phyloP scores from a whole-genome alignment of 169 alveolate species.

The Cryptosporidium baileyi region DNA sequence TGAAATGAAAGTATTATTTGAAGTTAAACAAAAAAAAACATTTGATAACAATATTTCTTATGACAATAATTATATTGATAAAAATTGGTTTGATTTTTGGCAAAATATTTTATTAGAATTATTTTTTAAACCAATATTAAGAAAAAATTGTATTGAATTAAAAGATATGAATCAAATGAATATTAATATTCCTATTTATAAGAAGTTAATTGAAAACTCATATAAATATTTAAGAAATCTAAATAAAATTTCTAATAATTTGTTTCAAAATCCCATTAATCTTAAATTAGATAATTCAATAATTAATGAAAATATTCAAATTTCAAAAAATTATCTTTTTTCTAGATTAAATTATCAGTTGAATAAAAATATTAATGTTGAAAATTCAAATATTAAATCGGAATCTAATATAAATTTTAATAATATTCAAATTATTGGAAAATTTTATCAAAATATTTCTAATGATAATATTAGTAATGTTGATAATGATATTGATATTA shows the following conservation, averaged over 20 bases:
- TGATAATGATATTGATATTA: background rate
- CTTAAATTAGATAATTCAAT: background rate
- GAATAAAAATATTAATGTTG: no score
- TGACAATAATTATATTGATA: background rate
- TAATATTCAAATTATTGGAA: background rate
- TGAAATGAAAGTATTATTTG: background rate
- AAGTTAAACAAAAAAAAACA: background rate
- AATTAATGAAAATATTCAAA: no score
- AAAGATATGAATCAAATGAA: conserved; percentile 19
- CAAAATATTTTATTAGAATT: background rate
- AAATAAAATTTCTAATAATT: background rate
- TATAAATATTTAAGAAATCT: background rate
- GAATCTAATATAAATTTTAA: background rate
- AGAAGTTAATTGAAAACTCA: background rate
- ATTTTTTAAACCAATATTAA: conserved; percentile 3
- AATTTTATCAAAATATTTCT: no score
- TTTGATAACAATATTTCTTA: background rate
- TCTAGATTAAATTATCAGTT: background rate
- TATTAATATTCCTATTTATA: background rate
- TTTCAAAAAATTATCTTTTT: background rate
- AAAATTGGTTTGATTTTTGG: conserved; percentile 1
- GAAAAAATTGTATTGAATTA: conserved; percentile 8
- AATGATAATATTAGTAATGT: no score
- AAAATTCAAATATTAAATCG: background rate
- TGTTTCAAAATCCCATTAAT: background rate